Base-by-base conservation (phyloP, 2,329 filamentous ascomycete species). In the Acrodontium crateriforme region DNA sequence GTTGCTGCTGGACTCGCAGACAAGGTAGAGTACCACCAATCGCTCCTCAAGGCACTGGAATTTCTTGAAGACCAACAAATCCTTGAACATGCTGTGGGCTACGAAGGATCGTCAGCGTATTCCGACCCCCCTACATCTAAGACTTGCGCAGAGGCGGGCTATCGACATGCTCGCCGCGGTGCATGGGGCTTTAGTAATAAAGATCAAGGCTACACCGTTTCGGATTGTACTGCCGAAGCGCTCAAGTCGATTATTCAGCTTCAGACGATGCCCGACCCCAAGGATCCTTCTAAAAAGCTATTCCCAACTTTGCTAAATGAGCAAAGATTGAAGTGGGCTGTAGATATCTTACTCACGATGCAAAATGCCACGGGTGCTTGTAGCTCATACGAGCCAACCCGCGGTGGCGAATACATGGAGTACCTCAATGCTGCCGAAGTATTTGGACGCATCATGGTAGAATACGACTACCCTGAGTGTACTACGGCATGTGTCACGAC, bases 401-500 rank as follows among this genome's bases (percentile, higher is more conserved):
- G 89, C 15, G 87, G 78, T 2, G 78, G 80, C 7, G 67, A 79
- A 40, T 71, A 69, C 40, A 54, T 95, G 40, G 89, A 98, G 54
- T 67, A 75, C 52, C 69, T 98, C 23, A 98, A 98, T 47, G 87
- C 87, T 0, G 89, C 89, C 2, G 89, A 98, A 52, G 85, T 98
- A 0, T 98, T 98, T 53, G 85, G 83, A 9, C 71, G 76, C 12
- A 98, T 98, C 58, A 98, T 98, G 89, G 78, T 98, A 29, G 87
- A 95, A 50, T 98, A 98, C 53, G 83, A 93, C 52, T 95, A 98
- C 48, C 84, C 87, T 0, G 89, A 98, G 55, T 98, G 89, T 61
- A 98, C 89, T 1, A 95, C 89, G 2, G 85, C 89, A 1, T 83
- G 84, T 16, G 79, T 98, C 3, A 94, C 82, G 1, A 84, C 81